Evolutionary conservation across 306 rosid genomes (phyloP).

Genomic region (Pyrus betulifolia): DNA sequence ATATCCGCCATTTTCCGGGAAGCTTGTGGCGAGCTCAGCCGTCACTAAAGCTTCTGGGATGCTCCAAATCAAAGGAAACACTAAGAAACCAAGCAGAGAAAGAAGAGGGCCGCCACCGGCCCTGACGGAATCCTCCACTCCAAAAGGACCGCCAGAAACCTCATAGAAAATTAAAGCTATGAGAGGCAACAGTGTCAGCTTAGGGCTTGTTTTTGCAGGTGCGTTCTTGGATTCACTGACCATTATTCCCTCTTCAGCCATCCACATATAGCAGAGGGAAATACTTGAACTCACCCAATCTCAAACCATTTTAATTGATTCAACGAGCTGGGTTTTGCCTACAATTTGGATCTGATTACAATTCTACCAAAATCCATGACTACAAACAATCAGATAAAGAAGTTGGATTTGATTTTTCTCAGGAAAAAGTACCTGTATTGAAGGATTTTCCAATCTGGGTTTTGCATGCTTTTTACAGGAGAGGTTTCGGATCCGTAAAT

Average conservation of each 20-base stretch:
- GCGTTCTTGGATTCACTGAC: constrained; percentile 19
- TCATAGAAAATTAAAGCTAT: constrained; percentile 86
- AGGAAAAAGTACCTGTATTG: neutral
- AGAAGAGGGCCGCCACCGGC: constrained; percentile 82
- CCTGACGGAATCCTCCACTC: constrained; percentile 75
- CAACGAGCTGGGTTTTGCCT: constrained; percentile 3
- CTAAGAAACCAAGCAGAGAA: constrained; percentile 58
- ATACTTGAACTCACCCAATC: neutral
- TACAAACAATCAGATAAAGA: neutral
- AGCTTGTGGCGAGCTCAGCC: constrained; percentile 84
- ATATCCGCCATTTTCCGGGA: constrained; percentile 80
- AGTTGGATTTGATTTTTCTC: neutral
- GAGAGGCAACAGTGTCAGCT: constrained; percentile 71
- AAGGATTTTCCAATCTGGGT: neutral
- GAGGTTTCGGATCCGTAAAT: neutral
- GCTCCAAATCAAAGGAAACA: constrained; percentile 81
- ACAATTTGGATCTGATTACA: neutral
- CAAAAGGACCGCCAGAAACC: constrained; percentile 93
- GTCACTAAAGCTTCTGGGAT: constrained; percentile 80
- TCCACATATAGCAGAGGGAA: constrained; percentile 6
- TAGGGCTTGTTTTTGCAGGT: constrained; percentile 31
- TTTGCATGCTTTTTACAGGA: neutral
- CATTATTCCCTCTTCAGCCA: constrained; percentile 46
- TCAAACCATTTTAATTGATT: neutral
- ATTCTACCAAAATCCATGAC: neutral